Percentiles rank a stretch among this genome's conserved stretches.
phyloP scores from a whole-genome alignment of 2,329 filamentous ascomycete species.

The Neonectria hederae region DNA sequence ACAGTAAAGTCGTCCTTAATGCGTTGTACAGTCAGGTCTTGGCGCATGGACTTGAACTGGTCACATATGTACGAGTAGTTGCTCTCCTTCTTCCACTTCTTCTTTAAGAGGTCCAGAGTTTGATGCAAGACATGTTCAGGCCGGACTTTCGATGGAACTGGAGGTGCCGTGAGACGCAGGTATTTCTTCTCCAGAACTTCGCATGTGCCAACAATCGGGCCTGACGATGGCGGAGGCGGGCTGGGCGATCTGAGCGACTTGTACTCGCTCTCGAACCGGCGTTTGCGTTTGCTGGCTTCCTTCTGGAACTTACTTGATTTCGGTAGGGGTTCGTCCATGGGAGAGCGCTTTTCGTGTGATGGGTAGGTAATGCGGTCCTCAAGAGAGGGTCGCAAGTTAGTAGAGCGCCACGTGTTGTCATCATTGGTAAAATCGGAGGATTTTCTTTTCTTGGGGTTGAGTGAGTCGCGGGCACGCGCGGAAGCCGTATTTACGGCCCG shows the following conservation, averaged over 20 bases:
- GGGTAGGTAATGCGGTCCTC: constrained; percentile 80
- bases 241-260: constrained; percentile 66
- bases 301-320: constrained; percentile 88
- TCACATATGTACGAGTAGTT: constrained; percentile 99
- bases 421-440: constrained; percentile 71
- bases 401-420: constrained; percentile 78
- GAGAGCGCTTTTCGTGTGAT: constrained; percentile 53
- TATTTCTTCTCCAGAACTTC: constrained; percentile 91
- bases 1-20: constrained; percentile 98
- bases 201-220: constrained; percentile 87
- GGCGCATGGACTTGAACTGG: constrained; percentile 97
- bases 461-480: constrained; percentile 40
- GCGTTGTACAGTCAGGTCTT: constrained; percentile 97
- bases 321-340: constrained; percentile 57
- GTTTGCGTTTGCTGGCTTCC: constrained; percentile 89
- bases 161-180: constrained; percentile 89
- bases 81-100: constrained; percentile 91
- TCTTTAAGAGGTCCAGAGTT: constrained; percentile 88
- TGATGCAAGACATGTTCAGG: constrained; percentile 82
- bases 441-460: constrained; percentile 80
- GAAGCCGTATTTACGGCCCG: constrained; percentile 44
- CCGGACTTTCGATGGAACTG: constrained; percentile 87
- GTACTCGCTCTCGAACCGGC: constrained; percentile 80
- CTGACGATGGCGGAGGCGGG: constrained; percentile 65
- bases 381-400: constrained; percentile 67